Evolutionary conservation across 768 basidiomycete genomes (phyloP), one percentile per base, ranked within the genome.

Genomic region (Rhizopogon roseolus): DNA sequence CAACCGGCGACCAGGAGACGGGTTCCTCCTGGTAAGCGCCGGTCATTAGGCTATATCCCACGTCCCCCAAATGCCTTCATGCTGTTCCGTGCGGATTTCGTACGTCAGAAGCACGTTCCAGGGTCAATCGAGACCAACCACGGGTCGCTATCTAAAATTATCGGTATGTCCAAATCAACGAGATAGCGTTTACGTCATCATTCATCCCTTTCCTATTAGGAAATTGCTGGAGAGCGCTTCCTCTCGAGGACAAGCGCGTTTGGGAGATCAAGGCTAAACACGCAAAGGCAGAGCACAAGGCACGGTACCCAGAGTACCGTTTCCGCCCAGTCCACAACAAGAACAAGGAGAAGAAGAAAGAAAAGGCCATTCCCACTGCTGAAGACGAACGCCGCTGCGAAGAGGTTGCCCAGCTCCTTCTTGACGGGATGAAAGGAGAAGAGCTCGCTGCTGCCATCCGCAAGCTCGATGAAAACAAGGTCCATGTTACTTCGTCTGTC

Each of bases 191-290:
- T 14, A 19, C 38, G 7, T 19, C 19, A 37, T 28, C 17, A 13
- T 38, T 19, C 2, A 22, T 44, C 17, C 8, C 27, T 51, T 16
- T 3, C 16, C 10, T 32, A 1, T 32, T 55, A 73, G 72, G 76
- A 7, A 77, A 77, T 52, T 77, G 74, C 59, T 91, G 89, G 89
- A 79, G 83, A 25, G 67, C 82, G 0, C 79, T 91, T 3, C 85
- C 87, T 0, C 76, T 82, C 16, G 80, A 84, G 14, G 86, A 91
- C 66, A 88, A 86, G 62, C 77, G 76, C 4, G 73, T 81, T 16
- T 91, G 89, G 89, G 86, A 90, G 62, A 69, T 78, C 34, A 79
- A 79, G 52, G 89, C 89, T 0, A 86, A 86, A 63, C 77, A 81
- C 41, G 88, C 83, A 22, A 89, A 88, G 69, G 85, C 82, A 0